Percentiles rank a stretch among this genome's conserved stretches.
Evolutionary conservation across 2,329 filamentous ascomycete species (phyloP).

Genomic region (Alternaria triticimaculans): DNA sequence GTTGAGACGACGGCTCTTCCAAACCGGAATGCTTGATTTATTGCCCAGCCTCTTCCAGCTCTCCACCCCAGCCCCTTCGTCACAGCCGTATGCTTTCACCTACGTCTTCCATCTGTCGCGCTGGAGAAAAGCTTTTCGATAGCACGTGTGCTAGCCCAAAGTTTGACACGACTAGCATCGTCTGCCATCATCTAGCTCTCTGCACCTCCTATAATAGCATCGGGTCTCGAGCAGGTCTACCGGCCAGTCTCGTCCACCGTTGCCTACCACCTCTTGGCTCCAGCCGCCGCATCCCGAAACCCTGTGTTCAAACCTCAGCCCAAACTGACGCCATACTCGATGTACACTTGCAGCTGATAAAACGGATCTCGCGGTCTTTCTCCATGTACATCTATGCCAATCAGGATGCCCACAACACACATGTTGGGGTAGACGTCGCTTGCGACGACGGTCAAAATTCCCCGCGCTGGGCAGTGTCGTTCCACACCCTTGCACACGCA

Average conservation of each 20-base stretch:
- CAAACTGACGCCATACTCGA: not conserved
- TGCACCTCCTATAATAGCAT: not conserved
- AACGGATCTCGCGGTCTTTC: not conserved
- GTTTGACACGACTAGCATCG: conserved; percentile 1
- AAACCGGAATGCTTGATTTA: conserved; percentile 1
- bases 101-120: not conserved
- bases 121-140: not conserved
- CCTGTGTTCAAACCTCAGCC: not conserved
- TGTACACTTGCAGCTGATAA: not conserved
- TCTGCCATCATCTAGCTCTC: not conserved
- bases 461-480: not conserved
- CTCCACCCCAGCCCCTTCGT: not conserved
- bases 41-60: conserved; percentile 5
- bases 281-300: not conserved
- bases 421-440: not conserved
- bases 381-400: not conserved
- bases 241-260: not conserved
- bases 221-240: not conserved
- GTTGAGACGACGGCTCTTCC: not conserved
- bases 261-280: not conserved
- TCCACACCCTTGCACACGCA: not conserved
- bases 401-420: not conserved
- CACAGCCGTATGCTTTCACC: not conserved
- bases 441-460: not conserved
- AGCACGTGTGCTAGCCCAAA: not conserved